Evolutionary conservation across 2,329 filamentous ascomycete genomes (phyloP).

Genomic region (Xylariaceae sp.): DNA sequence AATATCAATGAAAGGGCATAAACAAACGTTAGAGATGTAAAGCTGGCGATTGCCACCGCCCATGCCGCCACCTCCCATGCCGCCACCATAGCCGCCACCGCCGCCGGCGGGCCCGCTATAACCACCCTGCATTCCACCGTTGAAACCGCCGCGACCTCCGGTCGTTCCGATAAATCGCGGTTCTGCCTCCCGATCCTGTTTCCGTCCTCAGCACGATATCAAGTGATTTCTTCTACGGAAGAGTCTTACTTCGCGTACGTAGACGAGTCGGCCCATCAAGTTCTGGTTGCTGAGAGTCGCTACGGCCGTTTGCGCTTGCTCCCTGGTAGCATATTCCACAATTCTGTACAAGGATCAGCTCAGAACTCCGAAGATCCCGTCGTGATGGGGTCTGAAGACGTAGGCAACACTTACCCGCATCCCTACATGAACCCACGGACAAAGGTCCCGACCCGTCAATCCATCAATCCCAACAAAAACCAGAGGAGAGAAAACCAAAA

Average conservation of each 20-base stretch:
- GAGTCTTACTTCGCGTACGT: constrained; percentile 86
- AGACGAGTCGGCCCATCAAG: constrained; percentile 97
- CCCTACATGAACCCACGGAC: constrained; percentile 93
- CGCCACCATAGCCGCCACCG: constrained; percentile 60
- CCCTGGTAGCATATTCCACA: constrained; percentile 99
- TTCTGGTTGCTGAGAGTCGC: constrained; percentile 98
- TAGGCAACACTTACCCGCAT: constrained; percentile 83
- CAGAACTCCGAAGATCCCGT: not conserved
- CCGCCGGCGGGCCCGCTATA: constrained; percentile 60
- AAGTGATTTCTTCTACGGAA: constrained; percentile 20
- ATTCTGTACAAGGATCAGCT: constrained; percentile 67
- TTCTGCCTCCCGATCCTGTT: constrained; percentile 94
- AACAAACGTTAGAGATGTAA: constrained; percentile 97
- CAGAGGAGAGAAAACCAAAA: constrained; percentile 66
- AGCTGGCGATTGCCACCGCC: constrained; percentile 82
- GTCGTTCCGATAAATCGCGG: constrained; percentile 88
- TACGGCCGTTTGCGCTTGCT: constrained; percentile 97
- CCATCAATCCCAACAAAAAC: constrained; percentile 86
- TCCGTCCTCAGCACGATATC: constrained; percentile 31
- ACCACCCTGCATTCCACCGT: constrained; percentile 55
- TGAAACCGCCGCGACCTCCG: constrained; percentile 59
- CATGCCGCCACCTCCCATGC: constrained; percentile 52
- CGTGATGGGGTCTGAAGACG: not conserved
- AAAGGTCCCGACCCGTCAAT: constrained; percentile 96
- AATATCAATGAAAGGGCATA: constrained; percentile 46